Conservation (phyloP, 2,329 filamentous ascomycete species). For the Aureobasidium vineae region DNA sequence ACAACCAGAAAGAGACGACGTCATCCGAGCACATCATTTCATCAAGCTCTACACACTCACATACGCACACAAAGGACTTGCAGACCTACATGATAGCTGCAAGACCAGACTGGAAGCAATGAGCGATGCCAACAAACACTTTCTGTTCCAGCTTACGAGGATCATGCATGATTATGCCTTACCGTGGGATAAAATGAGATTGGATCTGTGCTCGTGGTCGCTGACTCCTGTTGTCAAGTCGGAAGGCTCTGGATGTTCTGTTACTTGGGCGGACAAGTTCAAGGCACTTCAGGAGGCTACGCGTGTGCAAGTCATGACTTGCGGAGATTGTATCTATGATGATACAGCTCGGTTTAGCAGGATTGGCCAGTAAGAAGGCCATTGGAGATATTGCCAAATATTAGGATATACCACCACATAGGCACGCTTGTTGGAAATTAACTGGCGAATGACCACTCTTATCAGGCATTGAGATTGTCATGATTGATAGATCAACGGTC, state of each 20-base stretch:
- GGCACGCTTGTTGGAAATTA: not conserved
- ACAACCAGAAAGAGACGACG: not conserved
- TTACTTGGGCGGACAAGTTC: slow-evolving; percentile 2
- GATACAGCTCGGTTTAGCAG: slow-evolving; percentile 16
- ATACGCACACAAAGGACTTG: not conserved
- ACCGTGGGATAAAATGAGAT: slow-evolving; percentile 20
- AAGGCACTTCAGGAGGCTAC: not conserved
- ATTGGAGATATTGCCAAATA: not conserved
- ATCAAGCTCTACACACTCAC: slow-evolving; percentile 7
- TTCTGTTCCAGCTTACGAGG: not conserved
- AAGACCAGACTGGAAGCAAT: not conserved
- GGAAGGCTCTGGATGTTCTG: not conserved
- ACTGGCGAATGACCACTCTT: not conserved
- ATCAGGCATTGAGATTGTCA: not conserved
- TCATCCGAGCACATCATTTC: slow-evolving; percentile 17
- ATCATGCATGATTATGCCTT: slow-evolving; percentile 24
- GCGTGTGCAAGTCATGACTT: slow-evolving; percentile 5
- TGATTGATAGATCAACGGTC: slow-evolving; percentile 8
- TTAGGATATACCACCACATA: not conserved
- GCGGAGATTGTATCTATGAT: slow-evolving; percentile 14
- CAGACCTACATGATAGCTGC: not conserved
- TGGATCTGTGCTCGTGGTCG: slow-evolving; percentile 5
- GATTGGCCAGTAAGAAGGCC: not conserved
- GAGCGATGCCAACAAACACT: slow-evolving; percentile 1
- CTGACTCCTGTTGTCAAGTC: not conserved